These are phyloP conservation scores for Apiotrichum sp. DNA, from an alignment of 1,284 basidiomycete genomes.

Conservation along the genomic window DNA sequence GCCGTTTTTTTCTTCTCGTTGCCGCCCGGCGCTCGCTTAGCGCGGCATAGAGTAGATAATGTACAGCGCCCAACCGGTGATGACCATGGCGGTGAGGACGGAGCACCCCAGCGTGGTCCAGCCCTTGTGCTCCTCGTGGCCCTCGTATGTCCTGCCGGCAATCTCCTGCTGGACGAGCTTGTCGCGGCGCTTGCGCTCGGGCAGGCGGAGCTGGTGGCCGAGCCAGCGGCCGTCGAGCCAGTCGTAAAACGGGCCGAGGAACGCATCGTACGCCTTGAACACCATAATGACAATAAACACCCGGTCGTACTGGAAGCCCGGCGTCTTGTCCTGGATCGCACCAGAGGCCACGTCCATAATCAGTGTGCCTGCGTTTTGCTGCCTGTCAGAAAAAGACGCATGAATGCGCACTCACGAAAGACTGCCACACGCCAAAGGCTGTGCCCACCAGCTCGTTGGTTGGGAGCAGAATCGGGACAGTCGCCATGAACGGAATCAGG, in stretches of 20 bases:
- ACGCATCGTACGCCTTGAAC: constrained; percentile 45
- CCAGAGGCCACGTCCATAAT: constrained; percentile 47
- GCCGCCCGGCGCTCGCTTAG: background rate
- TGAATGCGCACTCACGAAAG: constrained; percentile 22
- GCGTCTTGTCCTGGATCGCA: constrained; percentile 46
- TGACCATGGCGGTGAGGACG: background rate
- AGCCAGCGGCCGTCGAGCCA: constrained; percentile 36
- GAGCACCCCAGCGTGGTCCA: background rate
- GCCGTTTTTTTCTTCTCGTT: too few species aligned
- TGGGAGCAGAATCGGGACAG: constrained; percentile 46
- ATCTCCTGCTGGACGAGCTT: constrained; percentile 3
- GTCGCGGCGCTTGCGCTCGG: constrained; percentile 21
- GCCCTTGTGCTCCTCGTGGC: background rate
- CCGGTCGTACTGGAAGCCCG: constrained; percentile 32
- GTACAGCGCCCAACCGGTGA: constrained; percentile 10
- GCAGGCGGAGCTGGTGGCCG: constrained; percentile 36
- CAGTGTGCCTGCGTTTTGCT: constrained; percentile 6
- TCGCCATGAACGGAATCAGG: constrained; percentile 45
- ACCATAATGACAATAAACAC: constrained; percentile 48
- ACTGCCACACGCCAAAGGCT: constrained; percentile 49
- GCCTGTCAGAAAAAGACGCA: background rate
- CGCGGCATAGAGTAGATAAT: constrained; percentile 9
- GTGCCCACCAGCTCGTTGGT: constrained; percentile 46
- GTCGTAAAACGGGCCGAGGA: constrained; percentile 42
- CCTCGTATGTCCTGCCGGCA: background rate